Base-by-base conservation (phyloP, 2,329 filamentous ascomycete genomes). In the Esteya vermicola region DNA sequence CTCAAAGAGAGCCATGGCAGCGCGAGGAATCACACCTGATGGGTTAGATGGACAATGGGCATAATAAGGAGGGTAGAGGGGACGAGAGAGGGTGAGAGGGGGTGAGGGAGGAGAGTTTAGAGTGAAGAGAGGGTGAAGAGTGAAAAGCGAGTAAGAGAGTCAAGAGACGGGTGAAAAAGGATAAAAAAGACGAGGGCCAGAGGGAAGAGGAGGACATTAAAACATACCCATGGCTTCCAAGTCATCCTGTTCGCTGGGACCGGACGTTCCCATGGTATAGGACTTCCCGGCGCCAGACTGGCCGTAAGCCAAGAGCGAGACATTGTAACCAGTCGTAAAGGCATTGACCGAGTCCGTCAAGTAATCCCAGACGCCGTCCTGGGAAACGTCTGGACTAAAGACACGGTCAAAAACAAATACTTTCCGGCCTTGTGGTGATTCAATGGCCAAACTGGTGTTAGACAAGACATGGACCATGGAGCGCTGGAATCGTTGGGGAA, bases 221-320 rank as follows among this genome's bases (percentile, higher is more conserved):
- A 36, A 62, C 81, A 59, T 70, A 91, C 85, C 86, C 82, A 89
- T 91, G 23, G 75, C 60, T 8, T 80, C 72, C 23, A 68, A 48
- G 51, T 89, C 70, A 21, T 65, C 68, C 53, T 93, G 81, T 52
- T 95, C 88, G 19, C 60, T 60, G 2, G 88, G 85, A 5, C 86
- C 86, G 1, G 89, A 86, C 0, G 91, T 98, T 42, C 91, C 91
- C 91, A 98, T 98, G 0, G 91, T 98, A 57, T 93, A 96, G 3
- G 89, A 96, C 63, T 98, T 98, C 51, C 91, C 91, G 10, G 91
- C 86, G 42, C 91, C 91, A 22, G 91, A 98, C 65, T 98, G 91
- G 49, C 91, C 91, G 54, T 98, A 98, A 36, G 91, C 91, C 51
- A 98, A 67, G 37, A 98, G 76, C 4, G 91, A 98, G 43, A 98